Evolutionary conservation across 306 rosid species (phyloP), one percentile per base, ranked within the genome.

Genomic region (Cicer bijugum): DNA sequence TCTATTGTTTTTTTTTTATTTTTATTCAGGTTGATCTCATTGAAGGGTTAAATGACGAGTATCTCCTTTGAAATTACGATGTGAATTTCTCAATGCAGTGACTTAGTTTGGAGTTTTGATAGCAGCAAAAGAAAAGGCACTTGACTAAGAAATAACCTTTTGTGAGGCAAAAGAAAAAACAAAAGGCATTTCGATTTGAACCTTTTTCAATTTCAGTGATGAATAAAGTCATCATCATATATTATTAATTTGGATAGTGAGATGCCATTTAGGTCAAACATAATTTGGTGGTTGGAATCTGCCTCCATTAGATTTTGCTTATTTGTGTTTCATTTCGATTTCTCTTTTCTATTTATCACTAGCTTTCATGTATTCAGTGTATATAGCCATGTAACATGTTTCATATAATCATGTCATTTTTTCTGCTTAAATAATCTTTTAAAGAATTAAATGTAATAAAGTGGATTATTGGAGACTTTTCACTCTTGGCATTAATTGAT

Each of bases 41-140:
- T 20, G 92, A 79, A 52, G 87, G 82, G 8, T 19, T 87, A 73
- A 82, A 80, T 55, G 87, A 72, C 15, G 88, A 84, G 60, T 81
- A 38, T 4, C 46, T 58, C 0, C 33, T 28, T 28, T 28, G 33
- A 28, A 28, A 28, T 28, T 3, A 28, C 4, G 0, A 0, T 28
- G 2, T 20, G 23, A 20, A 20, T 20, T 20, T 23, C 4, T 57
- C 88, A 80, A 63, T 71, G 76, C 68, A 72, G 70, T 42, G 89
- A 80, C 69, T 23, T 23, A 23, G 33, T 80, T 82, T 80, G 75
- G 81, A 87, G 40, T n/a, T n/a, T 15, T 74, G 15, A 66, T 17
- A 10, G 59, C 33, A 69, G 53, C 48, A 69, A 2, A 23, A 23
- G 33, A 23, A 2, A 23, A 16, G 17, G 17, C 17, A 16, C 17